These are phyloP conservation scores for Coemansia erecta DNA, from an alignment of 192 early-diverging fungal genomes.

Conservation along the genomic window DNA sequence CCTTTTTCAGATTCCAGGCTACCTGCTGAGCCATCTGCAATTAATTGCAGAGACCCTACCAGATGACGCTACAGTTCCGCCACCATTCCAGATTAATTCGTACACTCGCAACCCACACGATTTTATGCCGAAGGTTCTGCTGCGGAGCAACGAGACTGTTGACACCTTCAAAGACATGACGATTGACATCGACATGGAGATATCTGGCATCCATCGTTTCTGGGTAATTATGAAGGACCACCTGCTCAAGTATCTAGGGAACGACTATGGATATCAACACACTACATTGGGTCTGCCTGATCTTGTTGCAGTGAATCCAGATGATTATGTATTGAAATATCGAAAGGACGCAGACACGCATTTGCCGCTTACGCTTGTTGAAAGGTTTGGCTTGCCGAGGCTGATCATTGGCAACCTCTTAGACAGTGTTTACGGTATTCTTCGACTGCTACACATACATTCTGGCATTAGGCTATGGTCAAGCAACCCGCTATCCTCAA, in stretches of 20 bases:
- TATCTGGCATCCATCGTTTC: not conserved
- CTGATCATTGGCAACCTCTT: too few species aligned
- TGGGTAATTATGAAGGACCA: not conserved
- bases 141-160: not conserved
- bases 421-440: too few species aligned
- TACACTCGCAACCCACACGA: not conserved
- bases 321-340: not conserved
- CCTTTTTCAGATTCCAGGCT: not conserved
- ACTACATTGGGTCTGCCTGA: not conserved
- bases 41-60: too few species aligned
- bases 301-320: not conserved
- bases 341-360: too few species aligned
- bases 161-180: not conserved
- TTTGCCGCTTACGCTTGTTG: not conserved
- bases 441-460: too few species aligned
- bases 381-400: not conserved
- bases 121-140: not conserved
- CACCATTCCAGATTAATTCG: not conserved
- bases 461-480: too few species aligned
- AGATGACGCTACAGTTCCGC: too few species aligned
- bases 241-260: not conserved
- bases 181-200: not conserved
- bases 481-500: too few species aligned
- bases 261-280: not conserved
- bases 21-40: not conserved